Evolutionary conservation across 2,329 filamentous ascomycete species (phyloP).

Genomic region (Curvularia sp.): DNA sequence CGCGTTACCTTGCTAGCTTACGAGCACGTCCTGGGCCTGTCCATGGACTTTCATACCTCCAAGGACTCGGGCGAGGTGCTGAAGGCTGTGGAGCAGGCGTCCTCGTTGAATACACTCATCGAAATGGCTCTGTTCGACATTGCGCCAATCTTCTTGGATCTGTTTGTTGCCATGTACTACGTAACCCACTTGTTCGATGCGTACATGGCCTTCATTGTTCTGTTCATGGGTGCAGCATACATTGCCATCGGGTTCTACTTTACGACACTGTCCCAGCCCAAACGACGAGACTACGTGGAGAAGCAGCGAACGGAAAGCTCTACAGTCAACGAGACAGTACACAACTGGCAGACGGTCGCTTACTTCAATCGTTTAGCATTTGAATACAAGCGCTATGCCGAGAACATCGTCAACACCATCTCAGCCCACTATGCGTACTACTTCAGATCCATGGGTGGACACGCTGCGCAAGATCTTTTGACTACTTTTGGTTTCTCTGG

Average conservation of each 20-base stretch:
- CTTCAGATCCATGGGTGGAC: constrained; percentile 40
- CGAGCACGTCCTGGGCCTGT: constrained; percentile 71
- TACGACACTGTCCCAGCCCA: constrained; percentile 52
- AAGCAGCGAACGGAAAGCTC: constrained; percentile 59
- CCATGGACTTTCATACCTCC: constrained; percentile 72
- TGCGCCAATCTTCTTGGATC: constrained; percentile 67
- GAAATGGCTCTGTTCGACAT: constrained; percentile 67
- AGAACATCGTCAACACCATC: constrained; percentile 50
- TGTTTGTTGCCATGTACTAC: constrained; percentile 66
- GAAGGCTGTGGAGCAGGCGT: constrained; percentile 69
- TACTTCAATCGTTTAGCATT: constrained; percentile 65
- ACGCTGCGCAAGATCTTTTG: constrained; percentile 55
- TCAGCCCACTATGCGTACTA: constrained; percentile 43
- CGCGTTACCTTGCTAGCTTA: constrained; percentile 68
- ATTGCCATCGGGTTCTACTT: constrained; percentile 58
- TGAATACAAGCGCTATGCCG: constrained; percentile 60
- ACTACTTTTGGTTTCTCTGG: constrained; percentile 59
- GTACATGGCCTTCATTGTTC: constrained; percentile 53
- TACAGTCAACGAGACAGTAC: constrained; percentile 64
- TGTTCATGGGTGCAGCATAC: constrained; percentile 55
- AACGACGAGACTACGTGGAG: constrained; percentile 53
- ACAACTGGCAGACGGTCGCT: constrained; percentile 66
- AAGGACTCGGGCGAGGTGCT: constrained; percentile 70
- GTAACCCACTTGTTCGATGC: constrained; percentile 68
- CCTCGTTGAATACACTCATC: constrained; percentile 65